Conservation (phyloP, 371 early-diverging fungal species). For the Syncephalastrum racemosum region DNA sequence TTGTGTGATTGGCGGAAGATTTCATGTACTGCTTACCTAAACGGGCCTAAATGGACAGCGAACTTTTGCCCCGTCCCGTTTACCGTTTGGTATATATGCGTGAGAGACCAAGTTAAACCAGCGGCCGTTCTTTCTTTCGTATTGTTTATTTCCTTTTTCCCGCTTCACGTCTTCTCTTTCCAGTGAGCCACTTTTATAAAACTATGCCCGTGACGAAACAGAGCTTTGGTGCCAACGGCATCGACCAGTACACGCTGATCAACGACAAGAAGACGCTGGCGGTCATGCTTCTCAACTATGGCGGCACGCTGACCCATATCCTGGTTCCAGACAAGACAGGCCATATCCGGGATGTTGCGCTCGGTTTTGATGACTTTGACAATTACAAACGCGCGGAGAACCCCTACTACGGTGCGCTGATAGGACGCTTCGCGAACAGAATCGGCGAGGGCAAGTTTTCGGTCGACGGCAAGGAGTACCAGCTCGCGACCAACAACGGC, state of each 20-base stretch:
- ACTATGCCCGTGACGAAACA: constrained; percentile 33
- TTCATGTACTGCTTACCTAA: no score
- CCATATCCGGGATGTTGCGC: constrained; percentile 38
- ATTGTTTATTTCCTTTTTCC: constrained; percentile 6
- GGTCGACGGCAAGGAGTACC: constrained; percentile 34
- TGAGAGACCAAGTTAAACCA: neutral
- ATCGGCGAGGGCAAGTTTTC: constrained; percentile 46
- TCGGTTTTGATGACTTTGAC: constrained; percentile 49
- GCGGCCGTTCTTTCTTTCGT: no score
- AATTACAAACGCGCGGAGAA: constrained; percentile 37
- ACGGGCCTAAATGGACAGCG: no score
- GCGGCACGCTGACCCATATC: constrained; percentile 43
- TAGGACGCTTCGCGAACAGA: constrained; percentile 54
- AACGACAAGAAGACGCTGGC: constrained; percentile 44
- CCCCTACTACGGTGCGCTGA: constrained; percentile 47
- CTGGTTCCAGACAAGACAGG: constrained; percentile 49
- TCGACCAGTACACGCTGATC: constrained; percentile 50
- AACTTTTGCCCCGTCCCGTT: no score
- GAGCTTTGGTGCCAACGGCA: constrained; percentile 21
- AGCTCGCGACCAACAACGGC: constrained; percentile 37
- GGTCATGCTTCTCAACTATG: constrained; percentile 50
- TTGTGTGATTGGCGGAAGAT: no score
- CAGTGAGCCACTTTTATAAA: constrained; percentile 6
- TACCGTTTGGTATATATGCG: no score
- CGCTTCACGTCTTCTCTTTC: constrained; percentile 9